These are phyloP conservation scores for Trichoderma afroharzianum DNA, from an alignment of 2,329 filamentous ascomycete species.

Conservation along the genomic window DNA sequence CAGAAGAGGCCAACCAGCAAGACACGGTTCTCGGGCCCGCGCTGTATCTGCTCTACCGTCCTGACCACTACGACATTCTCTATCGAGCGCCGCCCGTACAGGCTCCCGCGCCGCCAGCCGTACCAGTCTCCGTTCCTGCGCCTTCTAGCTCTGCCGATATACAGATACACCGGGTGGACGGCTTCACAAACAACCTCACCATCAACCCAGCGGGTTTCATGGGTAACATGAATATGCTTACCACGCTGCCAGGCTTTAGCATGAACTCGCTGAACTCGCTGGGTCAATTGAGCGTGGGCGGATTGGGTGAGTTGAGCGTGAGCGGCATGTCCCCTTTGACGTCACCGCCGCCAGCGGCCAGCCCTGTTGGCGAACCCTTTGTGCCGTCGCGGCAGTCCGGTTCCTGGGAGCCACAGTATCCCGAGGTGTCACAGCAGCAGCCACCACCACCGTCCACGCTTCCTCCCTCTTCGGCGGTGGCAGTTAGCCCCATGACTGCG, in stretches of 20 bases:
- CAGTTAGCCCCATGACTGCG: constrained; percentile 32
- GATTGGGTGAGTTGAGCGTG: constrained; percentile 6
- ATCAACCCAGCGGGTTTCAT: constrained; percentile 43
- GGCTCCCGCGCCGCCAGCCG: not conserved
- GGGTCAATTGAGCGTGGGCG: constrained; percentile 23
- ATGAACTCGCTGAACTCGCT: constrained; percentile 7
- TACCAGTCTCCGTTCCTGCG: constrained; percentile 24
- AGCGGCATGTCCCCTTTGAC: constrained; percentile 32
- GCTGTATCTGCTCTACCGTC: constrained; percentile 62
- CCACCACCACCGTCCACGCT: constrained; percentile 27
- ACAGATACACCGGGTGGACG: constrained; percentile 52
- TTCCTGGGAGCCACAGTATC: constrained; percentile 36
- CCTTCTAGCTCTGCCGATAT: constrained; percentile 34
- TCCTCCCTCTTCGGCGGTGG: constrained; percentile 31
- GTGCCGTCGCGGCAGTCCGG: constrained; percentile 36
- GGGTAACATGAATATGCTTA: constrained; percentile 41
- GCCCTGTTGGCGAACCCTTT: constrained; percentile 30
- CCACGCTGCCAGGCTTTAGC: constrained; percentile 46
- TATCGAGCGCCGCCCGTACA: constrained; percentile 56
- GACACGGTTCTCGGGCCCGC: constrained; percentile 46
- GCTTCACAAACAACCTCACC: constrained; percentile 44
- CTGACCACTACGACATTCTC: constrained; percentile 88
- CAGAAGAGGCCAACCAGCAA: constrained; percentile 48
- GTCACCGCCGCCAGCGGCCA: constrained; percentile 28
- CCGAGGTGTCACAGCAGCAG: constrained; percentile 28